Conservation (phyloP, 352 stramenopile species). For the Globisporangium emineosum region DNA sequence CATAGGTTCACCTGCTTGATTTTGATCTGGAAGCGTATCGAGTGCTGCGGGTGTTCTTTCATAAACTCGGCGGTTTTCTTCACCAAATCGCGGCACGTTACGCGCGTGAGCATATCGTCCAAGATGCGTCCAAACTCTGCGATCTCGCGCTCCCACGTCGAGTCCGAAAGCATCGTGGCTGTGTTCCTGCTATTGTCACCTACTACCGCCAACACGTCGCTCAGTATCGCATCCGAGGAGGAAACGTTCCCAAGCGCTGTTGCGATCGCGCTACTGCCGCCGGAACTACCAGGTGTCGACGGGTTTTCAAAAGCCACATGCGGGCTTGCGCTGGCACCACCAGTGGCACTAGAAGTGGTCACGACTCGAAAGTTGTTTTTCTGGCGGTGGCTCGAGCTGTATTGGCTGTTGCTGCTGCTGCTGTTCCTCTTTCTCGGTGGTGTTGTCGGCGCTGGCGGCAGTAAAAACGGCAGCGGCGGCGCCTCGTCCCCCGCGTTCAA, state of each 20-base stretch:
- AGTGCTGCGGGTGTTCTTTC: constrained; percentile 63
- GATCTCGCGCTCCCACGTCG: constrained; percentile 70
- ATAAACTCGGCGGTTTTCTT: constrained; percentile 74
- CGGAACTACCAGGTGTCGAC: not conserved
- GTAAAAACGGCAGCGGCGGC: constrained; percentile 3
- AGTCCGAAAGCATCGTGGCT: constrained; percentile 50
- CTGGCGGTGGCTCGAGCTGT: not conserved
- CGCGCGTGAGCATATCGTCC: constrained; percentile 66
- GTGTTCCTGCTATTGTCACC: constrained; percentile 15
- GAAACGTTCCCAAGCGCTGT: constrained; percentile 12
- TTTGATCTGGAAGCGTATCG: constrained; percentile 82
- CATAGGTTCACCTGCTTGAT: constrained; percentile 76
- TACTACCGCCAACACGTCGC: not conserved
- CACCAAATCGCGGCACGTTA: constrained; percentile 73
- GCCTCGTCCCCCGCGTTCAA: not conserved
- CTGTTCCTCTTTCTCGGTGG: constrained; percentile 8
- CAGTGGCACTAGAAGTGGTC: not conserved
- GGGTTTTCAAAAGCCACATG: constrained; percentile 1
- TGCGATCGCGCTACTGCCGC: constrained; percentile 5
- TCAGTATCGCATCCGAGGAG: not conserved
- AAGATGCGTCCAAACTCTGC: constrained; percentile 67
- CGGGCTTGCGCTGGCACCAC: constrained; percentile 5
- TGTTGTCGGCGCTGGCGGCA: constrained; percentile 5
- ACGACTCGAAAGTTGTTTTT: constrained; percentile 2
- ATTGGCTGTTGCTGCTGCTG: not conserved